These are phyloP conservation scores for Rachicladosporium sp. DNA, from an alignment of 2,329 filamentous ascomycete species.

Conservation along the genomic window DNA sequence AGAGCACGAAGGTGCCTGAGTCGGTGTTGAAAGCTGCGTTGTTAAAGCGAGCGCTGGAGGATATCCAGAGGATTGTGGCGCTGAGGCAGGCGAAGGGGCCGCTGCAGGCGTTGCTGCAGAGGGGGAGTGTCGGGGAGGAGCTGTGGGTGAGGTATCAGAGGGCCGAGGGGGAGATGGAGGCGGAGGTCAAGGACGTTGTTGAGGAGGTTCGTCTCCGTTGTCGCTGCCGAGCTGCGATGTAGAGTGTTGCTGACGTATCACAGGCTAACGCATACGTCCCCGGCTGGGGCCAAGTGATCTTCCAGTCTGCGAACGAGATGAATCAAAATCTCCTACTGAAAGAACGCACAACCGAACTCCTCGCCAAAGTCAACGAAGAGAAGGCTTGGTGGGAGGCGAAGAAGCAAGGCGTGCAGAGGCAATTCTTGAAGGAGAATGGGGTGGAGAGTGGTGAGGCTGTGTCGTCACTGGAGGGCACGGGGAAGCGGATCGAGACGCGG, in stretches of 20 bases:
- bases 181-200: conserved; percentile 87
- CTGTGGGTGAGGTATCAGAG: conserved; percentile 84
- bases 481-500: conserved; percentile 8
- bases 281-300: conserved; percentile 88
- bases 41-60: conserved; percentile 77
- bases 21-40: conserved; percentile 79
- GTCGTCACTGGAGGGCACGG: conserved; percentile 8
- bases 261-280: conserved; percentile 83
- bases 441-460: conserved; percentile 25
- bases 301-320: conserved; percentile 96
- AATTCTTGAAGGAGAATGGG: conserved; percentile 77
- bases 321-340: conserved; percentile 70
- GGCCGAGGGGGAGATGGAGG: conserved; percentile 95
- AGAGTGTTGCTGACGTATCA: not conserved
- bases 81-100: conserved; percentile 82
- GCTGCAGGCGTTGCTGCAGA: conserved; percentile 67
- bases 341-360: conserved; percentile 61
- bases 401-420: conserved; percentile 56
- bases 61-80: conserved; percentile 83
- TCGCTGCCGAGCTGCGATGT: no score
- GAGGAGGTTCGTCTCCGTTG: conserved; percentile 53
- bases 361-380: conserved; percentile 58
- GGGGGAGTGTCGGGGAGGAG: conserved; percentile 90
- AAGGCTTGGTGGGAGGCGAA: conserved; percentile 90
- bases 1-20: conserved; percentile 57